Conservation (phyloP, 805 yeast species). For the Yarrowia sp. region DNA sequence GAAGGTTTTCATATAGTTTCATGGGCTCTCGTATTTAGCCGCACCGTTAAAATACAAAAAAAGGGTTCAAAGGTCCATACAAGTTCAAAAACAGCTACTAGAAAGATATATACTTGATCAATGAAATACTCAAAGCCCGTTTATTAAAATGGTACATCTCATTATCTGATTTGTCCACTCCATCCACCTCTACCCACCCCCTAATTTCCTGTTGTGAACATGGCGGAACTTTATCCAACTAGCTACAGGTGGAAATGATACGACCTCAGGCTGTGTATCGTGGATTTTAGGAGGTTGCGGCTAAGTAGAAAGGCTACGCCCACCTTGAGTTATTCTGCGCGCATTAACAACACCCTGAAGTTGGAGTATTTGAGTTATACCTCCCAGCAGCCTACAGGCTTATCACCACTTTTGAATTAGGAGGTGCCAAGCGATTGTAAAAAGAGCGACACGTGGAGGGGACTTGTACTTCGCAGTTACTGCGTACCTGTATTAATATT, state of each 20-base stretch:
- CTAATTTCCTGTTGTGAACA: not conserved
- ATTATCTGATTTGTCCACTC: too few relatives aligned
- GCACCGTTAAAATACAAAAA: not conserved
- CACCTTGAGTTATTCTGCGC: not conserved
- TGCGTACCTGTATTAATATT: too few relatives aligned
- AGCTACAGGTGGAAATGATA: not conserved
- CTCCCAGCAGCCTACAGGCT: not conserved
- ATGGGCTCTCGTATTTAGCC: conserved; percentile 4
- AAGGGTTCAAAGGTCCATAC: too few relatives aligned
- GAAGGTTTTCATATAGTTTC: not conserved
- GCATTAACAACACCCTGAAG: too few relatives aligned
- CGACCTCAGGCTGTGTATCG: conserved; percentile 2
- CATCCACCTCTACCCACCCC: not conserved
- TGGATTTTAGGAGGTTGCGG: conserved; percentile 21
- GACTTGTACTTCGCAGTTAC: too few relatives aligned
- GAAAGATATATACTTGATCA: too few relatives aligned
- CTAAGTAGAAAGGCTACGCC: not conserved
- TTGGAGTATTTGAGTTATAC: too few relatives aligned
- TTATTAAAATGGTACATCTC: too few relatives aligned
- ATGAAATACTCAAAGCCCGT: too few relatives aligned
- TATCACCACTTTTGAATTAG: conserved; percentile 1
- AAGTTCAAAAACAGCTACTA: too few relatives aligned
- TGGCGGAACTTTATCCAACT: not conserved
- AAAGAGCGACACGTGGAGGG: too few relatives aligned
- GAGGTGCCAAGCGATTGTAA: not conserved